Evolutionary conservation across 2,329 filamentous ascomycete genomes (phyloP), one percentile per base, ranked within the genome.

Genomic region (Cryphonectria parasitica): DNA sequence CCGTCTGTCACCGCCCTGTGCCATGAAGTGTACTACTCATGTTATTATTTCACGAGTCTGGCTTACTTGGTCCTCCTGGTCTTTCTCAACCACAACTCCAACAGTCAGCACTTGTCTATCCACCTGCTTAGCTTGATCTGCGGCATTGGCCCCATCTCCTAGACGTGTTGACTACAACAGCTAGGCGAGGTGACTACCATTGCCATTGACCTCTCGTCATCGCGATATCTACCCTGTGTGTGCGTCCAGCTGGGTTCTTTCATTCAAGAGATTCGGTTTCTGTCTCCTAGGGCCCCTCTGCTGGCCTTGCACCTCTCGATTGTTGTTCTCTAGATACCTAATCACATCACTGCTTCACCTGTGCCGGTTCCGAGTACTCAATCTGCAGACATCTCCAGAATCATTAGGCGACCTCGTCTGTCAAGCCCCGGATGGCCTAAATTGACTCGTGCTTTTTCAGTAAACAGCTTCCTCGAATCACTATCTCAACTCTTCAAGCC

Each of bases 71-170:
- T 65, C 62, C 65, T 49, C 65, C 61, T 64, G 65, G 68, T 66
- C 65, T 41, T 68, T 22, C 65, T 39, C 64, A 28, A 28, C 10
- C 64, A 43, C 60, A 61, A 31, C 22, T 63, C 31, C 60, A 49
- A 25, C 61, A 41, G 70, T 71, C 70, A 69, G 70, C 70, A 69
- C 70, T 72, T 72, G 69, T 61, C 58, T 36, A 49, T 7, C 56
- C 43, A 65, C 54, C 34, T 56, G 13, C 56, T 17, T 60, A 36
- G 56, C 58, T 13, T 8, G 25, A n/a, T 61, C 25, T 31, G 17
- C 58, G 28, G 34, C 15, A 22, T 62, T 69, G 70, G 70, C 54
- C 45, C 41, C 58, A 62, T 41, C 69, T 69, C 41, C 31, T 56
- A 22, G 19, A 31, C 58, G 7, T n/a, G 7, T 19, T 10, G 31